Evolutionary conservation across 345 rosid species (phyloP).

Genomic region (Pelargonium nanum): DNA sequence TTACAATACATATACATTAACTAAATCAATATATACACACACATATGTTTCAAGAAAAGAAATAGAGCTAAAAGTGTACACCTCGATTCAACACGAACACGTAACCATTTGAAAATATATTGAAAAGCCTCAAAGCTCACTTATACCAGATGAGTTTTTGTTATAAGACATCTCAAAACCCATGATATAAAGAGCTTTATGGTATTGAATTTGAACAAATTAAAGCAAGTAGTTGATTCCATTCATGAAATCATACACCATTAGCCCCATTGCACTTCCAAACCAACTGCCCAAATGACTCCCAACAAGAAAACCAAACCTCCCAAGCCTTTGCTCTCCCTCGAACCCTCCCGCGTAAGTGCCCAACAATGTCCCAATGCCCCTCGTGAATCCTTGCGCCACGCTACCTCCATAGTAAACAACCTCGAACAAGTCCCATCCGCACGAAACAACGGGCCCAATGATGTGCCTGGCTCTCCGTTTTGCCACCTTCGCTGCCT

Average conservation of each 20-base stretch:
- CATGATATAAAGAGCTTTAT: too few relatives aligned
- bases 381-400: slow-evolving; percentile 23
- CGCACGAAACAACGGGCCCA: slow-evolving; percentile 25
- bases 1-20: too few relatives aligned
- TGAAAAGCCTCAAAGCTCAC: too few relatives aligned
- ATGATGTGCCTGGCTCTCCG: slow-evolving; percentile 18
- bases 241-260: slow-evolving; percentile 24
- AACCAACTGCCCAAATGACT: slow-evolving; percentile 30
- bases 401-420: slow-evolving; percentile 23
- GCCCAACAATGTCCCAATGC: slow-evolving; percentile 22
- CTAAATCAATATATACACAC: too few relatives aligned
- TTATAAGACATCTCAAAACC: too few relatives aligned
- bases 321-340: slow-evolving; percentile 21
- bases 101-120: too few relatives aligned
- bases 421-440: slow-evolving; percentile 30
- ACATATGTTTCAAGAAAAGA: too few relatives aligned
- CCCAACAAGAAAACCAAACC: slow-evolving; percentile 26
- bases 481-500: slow-evolving; percentile 25
- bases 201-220: too few relatives aligned
- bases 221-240: slow-evolving; percentile 20
- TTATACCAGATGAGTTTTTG: too few relatives aligned
- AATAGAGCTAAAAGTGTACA: too few relatives aligned
- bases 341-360: slow-evolving; percentile 19
- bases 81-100: too few relatives aligned
- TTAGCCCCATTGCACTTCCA: slow-evolving; percentile 24